A percentile compares a stretch with the other conserved stretches of the same genome.
phyloP scores from a whole-genome alignment of 371 early-diverging fungal species.

The Actinomucor elegans region DNA sequence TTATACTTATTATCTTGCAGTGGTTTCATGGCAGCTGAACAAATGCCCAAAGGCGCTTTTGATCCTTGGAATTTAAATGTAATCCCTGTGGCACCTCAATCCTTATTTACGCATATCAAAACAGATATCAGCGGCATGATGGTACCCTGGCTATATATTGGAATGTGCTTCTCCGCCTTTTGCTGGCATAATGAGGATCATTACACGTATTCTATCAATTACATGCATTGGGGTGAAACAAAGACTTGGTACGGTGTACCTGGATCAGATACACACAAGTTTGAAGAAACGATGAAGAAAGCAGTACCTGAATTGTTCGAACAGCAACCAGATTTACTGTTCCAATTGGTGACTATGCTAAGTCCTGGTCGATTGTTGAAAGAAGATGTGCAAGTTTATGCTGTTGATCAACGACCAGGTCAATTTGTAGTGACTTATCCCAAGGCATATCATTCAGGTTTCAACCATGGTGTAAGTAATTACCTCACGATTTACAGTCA shows the following conservation, averaged over 20 bases:
- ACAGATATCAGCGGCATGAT: conserved; percentile 94
- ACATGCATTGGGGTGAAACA: conserved; percentile 94
- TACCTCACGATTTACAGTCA: background rate
- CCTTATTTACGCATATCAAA: conserved; percentile 85
- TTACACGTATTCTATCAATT: conserved; percentile 94
- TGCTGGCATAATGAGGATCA: conserved; percentile 99
- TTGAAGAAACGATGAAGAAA: conserved; percentile 83
- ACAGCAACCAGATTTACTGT: conserved; percentile 87
- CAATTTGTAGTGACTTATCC: conserved; percentile 97
- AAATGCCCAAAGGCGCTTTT: conserved; percentile 34
- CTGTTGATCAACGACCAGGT: conserved; percentile 88
- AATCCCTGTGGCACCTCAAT: conserved; percentile 76
- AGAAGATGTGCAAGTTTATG: conserved; percentile 76
- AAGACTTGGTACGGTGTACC: conserved; percentile 99
- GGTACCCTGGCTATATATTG: conserved; percentile 96
- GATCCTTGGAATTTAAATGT: conserved; percentile 90
- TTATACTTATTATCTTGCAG: conserved; percentile 6
- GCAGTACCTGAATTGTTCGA: conserved; percentile 89
- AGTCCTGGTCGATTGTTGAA: conserved; percentile 75
- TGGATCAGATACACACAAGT: conserved; percentile 72
- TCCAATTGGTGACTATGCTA: conserved; percentile 92
- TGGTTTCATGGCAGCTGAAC: conserved; percentile 21
- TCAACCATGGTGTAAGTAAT: conserved; percentile 87
- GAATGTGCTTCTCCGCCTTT: conserved; percentile 95
- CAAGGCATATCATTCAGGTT: conserved; percentile 93